Base-by-base conservation (phyloP, 768 basidiomycete genomes). In the Phlebiopsis gigantea region DNA sequence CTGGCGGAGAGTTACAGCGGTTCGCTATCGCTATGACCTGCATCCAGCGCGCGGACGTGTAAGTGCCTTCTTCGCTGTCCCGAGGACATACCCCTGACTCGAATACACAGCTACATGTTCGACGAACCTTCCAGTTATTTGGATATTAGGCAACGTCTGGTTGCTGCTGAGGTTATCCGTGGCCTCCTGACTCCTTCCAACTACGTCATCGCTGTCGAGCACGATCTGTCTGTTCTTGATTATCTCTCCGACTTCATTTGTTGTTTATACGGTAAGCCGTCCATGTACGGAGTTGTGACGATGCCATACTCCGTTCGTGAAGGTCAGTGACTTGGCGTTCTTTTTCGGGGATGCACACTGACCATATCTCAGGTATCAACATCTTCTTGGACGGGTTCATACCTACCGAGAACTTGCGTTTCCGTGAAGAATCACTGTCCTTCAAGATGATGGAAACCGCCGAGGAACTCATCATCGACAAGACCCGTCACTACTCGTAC, bases 311-410 rank as follows among this genome's bases (percentile, higher is more conserved):
- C 95, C 26, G 95, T 98, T 57, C 85, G 97, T 58, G 97, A 99
- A 88, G 94, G 34, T 39, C 12, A 39, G 93, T 91, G 57, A 19
- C 77, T 64, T 19, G 49, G 53, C 12, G 1, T 22, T 19, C 56
- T 45, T 45, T 48, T 12, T 45, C 48, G 3, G 42, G 19, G 29
- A 45, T 29, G 25, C 19, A 25, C 4, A 6, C 30, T 19, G 4
- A 39, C 30, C 29, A 4, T 43, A 2, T 42, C 12, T 9, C 62
- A 94, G 93, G 96, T 62, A 98, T 99, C 77, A 99, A 99, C 73
- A 98, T 98, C 68, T 99, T 99, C 83, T 79, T 99, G 57, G 97
- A 99, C 66, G 97, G 97, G 42, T 94, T 93, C 77, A 93, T 99
- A 62, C 97, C 97, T 4, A 98, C 96, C 17, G 97, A 98, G 72